Conservation (phyloP, 2,329 filamentous ascomycete genomes). For the Xylaria sp. region DNA sequence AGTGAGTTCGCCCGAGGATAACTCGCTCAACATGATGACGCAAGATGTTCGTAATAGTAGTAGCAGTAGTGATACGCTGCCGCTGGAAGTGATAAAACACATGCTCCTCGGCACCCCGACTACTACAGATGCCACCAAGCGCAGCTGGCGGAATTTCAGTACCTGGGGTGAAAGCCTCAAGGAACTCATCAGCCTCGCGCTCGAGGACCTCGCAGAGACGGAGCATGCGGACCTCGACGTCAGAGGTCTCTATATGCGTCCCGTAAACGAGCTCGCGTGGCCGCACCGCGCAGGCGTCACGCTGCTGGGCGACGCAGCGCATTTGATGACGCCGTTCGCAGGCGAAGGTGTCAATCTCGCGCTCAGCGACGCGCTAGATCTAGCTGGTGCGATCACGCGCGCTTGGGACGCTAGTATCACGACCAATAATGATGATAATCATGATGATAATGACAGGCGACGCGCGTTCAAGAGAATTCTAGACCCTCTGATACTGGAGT, state of each 20-base stretch:
- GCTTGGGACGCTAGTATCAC: neutral
- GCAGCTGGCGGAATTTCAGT: constrained; percentile 1
- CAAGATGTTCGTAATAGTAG: no score
- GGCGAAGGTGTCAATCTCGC: constrained; percentile 63
- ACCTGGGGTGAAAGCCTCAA: neutral
- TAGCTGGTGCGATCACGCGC: constrained; percentile 40
- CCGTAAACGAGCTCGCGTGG: constrained; percentile 37
- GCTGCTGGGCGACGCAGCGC: constrained; percentile 62
- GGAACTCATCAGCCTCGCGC: neutral
- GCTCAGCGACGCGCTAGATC: constrained; percentile 57
- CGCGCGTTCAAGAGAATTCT: neutral
- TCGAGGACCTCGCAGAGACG: neutral
- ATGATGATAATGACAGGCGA: neutral
- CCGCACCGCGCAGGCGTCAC: constrained; percentile 53
- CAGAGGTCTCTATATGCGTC: constrained; percentile 37
- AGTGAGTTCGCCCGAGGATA: neutral
- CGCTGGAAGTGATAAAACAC: neutral
- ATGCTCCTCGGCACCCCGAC: neutral
- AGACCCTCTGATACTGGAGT: neutral
- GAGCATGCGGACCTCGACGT: neutral
- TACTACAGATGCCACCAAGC: neutral
- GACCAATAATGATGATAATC: neutral
- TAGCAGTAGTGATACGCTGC: neutral
- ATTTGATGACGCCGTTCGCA: constrained; percentile 59
- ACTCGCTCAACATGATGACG: neutral